Percentiles rank a stretch among this genome's conserved stretches.
phyloP scores from a whole-genome alignment of 495 filamentous ascomycete genomes.

The Aspergillus sparsus region DNA sequence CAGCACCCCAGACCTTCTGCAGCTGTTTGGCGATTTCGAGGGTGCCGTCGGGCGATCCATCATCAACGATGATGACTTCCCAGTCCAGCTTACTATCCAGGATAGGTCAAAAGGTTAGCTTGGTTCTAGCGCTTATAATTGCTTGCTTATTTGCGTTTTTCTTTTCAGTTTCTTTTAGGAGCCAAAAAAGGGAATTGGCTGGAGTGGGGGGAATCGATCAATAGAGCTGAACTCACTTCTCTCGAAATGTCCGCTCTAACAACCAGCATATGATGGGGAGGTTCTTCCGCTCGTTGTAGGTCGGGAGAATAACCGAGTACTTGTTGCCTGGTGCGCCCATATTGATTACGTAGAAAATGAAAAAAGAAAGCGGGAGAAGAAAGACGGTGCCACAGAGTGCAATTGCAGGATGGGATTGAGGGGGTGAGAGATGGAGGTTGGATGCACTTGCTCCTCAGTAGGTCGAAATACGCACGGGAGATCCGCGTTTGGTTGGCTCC shows the following conservation, averaged over 20 bases:
- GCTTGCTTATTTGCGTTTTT: not conserved
- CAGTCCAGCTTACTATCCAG: conserved; percentile 79
- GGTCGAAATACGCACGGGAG: conserved; percentile 12
- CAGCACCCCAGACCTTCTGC: conserved; percentile 71
- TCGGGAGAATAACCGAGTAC: conserved; percentile 96
- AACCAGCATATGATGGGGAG: conserved; percentile 95
- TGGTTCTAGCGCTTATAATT: not conserved
- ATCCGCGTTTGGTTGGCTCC: conserved; percentile 14
- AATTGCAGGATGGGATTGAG: not conserved
- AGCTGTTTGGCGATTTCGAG: conserved; percentile 88
- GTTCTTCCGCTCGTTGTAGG: conserved; percentile 97
- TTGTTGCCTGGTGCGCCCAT: conserved; percentile 62
- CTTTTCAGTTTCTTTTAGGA: not conserved
- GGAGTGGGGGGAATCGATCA: conserved; percentile 1
- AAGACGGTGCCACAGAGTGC: not conserved
- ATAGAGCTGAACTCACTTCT: conserved; percentile 50
- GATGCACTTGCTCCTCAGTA: conserved; percentile 10
- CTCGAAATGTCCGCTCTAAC: conserved; percentile 83
- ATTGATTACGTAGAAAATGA: conserved; percentile 20
- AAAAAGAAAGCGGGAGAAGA: not conserved
- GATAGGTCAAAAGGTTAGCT: not conserved
- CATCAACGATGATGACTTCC: conserved; percentile 97
- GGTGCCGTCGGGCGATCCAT: conserved; percentile 95
- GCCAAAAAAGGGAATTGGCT: not conserved
- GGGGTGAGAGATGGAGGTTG: not conserved